phyloP scores from a whole-genome alignment of 345 rosid genomes.

The Moringa oleifera region DNA sequence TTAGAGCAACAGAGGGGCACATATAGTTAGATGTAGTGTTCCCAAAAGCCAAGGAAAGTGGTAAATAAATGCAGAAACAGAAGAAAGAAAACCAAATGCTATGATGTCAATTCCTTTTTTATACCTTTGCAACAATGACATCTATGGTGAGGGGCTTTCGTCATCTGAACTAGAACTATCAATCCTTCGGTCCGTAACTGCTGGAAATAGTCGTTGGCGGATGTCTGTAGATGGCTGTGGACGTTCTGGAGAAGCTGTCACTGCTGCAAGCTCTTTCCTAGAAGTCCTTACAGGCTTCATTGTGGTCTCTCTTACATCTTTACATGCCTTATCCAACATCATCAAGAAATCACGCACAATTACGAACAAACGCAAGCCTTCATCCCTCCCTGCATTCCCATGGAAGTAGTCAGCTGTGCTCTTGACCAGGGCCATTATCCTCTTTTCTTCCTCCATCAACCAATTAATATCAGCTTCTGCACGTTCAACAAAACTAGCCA shows the following conservation, averaged over 20 bases:
- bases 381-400: slow-evolving; percentile 60
- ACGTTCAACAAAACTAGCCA: slow-evolving; percentile 47
- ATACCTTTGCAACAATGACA: neutral
- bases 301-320: slow-evolving; percentile 41
- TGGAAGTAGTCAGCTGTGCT: slow-evolving; percentile 82
- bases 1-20: neutral
- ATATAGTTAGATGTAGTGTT: too few species aligned
- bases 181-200: slow-evolving; percentile 45
- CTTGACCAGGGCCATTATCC: slow-evolving; percentile 61
- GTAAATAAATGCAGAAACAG: too few species aligned
- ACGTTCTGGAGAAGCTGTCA: slow-evolving; percentile 25
- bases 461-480: slow-evolving; percentile 46
- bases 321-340: slow-evolving; percentile 74
- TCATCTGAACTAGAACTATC: slow-evolving; percentile 60
- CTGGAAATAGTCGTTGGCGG: slow-evolving; percentile 54
- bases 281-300: slow-evolving; percentile 24
- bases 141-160: slow-evolving; percentile 26
- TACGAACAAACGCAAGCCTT: slow-evolving; percentile 78
- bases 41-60: too few species aligned
- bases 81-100: too few species aligned
- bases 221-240: slow-evolving; percentile 35
- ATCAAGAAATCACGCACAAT: slow-evolving; percentile 72
- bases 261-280: slow-evolving; percentile 27
- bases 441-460: slow-evolving; percentile 56
- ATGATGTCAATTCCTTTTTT: neutral